Base-by-base conservation (phyloP, 768 basidiomycete genomes). In the Tulasnella sp. region DNA sequence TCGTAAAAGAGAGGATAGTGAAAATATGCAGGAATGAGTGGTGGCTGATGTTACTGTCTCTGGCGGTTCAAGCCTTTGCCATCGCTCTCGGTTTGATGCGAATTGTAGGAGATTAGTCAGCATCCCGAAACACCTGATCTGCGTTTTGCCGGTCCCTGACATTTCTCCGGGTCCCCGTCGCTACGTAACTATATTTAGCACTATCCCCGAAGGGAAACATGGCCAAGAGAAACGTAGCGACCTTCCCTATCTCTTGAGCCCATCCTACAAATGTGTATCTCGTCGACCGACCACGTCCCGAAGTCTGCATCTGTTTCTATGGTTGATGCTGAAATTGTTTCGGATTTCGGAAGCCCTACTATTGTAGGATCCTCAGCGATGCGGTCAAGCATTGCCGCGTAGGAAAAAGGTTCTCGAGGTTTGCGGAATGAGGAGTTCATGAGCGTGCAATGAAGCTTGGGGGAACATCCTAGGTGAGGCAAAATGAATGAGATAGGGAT, bases 161-260 rank as follows among this genome's bases (percentile, higher is more conserved):
- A n/a, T n/a, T n/a, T n/a, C n/a, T n/a, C n/a, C n/a, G n/a, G n/a
- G n/a, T n/a, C n/a, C n/a, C n/a, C n/a, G n/a, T n/a, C n/a, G n/a
- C n/a, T n/a, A n/a, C n/a, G n/a, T n/a, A n/a, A n/a, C n/a, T n/a
- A n/a, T n/a, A n/a, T n/a, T n/a, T n/a, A n/a, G n/a, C n/a, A n/a
- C 21, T 7, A 17, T 27, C 34, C 34, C 27, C 31, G 9, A 6
- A 60, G 39, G 14, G 43, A 40, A 8, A 60, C 39, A n/a, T 48
- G 37, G n/a, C 59, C 59, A 11, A 49, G 3, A 11, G 54, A 57
- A 23, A 60, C 55, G 40, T 57, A 60, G 37, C 55, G 32, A 14
- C 54, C 54, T 43, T 60, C 54, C 54, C 42, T 25, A 60, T 60
- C 59, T 37, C 46, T 32, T 9, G 50, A 54, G 2, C 59, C 54